Base-by-base conservation (phyloP, 306 rosid species). In the Ochetophila trinervis region DNA sequence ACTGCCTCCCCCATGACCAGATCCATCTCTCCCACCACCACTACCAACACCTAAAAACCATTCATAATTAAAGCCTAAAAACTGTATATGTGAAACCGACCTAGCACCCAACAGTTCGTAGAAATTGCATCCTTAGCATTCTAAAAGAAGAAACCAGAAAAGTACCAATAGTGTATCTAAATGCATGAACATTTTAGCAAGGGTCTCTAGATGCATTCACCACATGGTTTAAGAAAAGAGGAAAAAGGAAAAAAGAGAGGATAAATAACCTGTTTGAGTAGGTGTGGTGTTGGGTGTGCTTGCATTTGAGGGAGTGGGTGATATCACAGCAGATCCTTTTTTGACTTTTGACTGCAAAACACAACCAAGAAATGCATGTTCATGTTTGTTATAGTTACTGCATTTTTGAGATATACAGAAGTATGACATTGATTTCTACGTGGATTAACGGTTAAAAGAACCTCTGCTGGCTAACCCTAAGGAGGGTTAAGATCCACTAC, bases 251-350 rank as follows among this genome's bases (percentile, higher is more conserved):
- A 8, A 58, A 79, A 56, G 77, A 27, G 32, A 27, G 32, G 32
- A 53, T 20, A 30, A 69, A 66, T 49, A 37, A 93, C 98, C 97
- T 80, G 91, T 60, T 57, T 68, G 77, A 37, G 76, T 21, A 42
- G 80, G 58, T 54, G 76, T 36, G 37, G 81, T 60, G 35, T 67
- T 48, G 71, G 83, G 62, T 18, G 76, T 37, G 76, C 64, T 77
- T 65, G 78, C 22, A 76, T 57, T 79, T 47, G 82, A 24, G 48
- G 76, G 44, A 22, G 74, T 66, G 8, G 84, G 66, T 44, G 86
- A 62, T 13, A 40, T 67, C 71, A 89, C 96, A 60, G 95, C 96
- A 60, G 95, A 95, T 66, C 97, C 98, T 78, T 94, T 89, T 76
- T 86, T 93, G 71, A 85, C 44, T 80, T 86, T 93, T 60, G 95